Evolutionary conservation across 176 grass and related monocot species (phyloP).

Genomic region (Cenchrus americanus): DNA sequence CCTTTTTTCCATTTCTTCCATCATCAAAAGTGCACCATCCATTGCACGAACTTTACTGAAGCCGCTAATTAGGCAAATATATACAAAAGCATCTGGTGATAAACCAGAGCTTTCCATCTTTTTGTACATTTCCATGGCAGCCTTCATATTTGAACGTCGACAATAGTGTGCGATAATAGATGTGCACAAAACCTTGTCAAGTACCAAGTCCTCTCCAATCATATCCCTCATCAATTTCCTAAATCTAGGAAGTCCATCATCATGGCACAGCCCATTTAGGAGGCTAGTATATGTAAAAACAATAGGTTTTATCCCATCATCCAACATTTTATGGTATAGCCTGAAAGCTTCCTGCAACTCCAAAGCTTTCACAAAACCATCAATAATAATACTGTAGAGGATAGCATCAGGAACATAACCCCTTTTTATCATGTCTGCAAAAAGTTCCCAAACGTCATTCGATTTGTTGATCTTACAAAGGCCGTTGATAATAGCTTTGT

Average conservation of each 20-base stretch:
- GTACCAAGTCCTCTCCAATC: constrained; percentile 32
- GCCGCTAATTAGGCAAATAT: constrained; percentile 69
- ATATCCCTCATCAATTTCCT: constrained; percentile 55
- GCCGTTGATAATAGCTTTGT: constrained; percentile 72
- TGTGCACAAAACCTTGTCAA: constrained; percentile 59
- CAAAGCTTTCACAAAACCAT: constrained; percentile 67
- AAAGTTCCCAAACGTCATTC: constrained; percentile 48
- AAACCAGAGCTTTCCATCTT: constrained; percentile 55
- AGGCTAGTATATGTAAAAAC: constrained; percentile 63
- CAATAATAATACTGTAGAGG: constrained; percentile 70
- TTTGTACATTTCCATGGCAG: constrained; percentile 47
- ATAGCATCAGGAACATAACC: constrained; percentile 60
- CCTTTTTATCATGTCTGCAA: constrained; percentile 78
- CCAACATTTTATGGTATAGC: constrained; percentile 52
- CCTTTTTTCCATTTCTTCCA: constrained; percentile 68
- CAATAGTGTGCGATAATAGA: constrained; percentile 68
- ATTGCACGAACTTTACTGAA: constrained; percentile 65
- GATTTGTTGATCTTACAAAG: constrained; percentile 61
- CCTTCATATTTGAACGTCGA: constrained; percentile 61
- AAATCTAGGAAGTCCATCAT: constrained; percentile 51
- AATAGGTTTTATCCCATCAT: constrained; percentile 54
- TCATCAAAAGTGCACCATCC: constrained; percentile 53
- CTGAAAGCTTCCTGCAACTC: constrained; percentile 56
- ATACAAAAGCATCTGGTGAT: constrained; percentile 64
- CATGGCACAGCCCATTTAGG: constrained; percentile 60